Base-by-base conservation (phyloP, 257 asterid genomes). In the Forsythia viridissima region DNA sequence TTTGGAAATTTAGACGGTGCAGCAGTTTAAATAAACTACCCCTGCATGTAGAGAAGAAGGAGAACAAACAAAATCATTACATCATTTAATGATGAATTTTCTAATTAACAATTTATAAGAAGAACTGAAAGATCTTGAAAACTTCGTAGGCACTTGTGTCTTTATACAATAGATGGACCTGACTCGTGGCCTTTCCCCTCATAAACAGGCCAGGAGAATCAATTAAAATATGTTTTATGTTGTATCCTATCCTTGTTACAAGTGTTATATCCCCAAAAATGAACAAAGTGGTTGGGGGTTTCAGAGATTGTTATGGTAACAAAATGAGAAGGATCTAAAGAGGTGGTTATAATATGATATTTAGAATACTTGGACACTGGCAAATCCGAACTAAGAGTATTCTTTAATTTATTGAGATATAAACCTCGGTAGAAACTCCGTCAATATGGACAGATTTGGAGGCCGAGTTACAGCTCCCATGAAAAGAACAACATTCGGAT, bases 401-500 rank as follows among this genome's bases (percentile, higher is more conserved):
- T 36, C 70, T 38, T 21, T 4, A 46, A 51, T 70, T 18, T 24
- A 51, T 55, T 72, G 41, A 77, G 77, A 80, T 71, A 77, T 79
- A 81, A 82, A 96, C 99, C 99, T 96, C 74, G 99, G 98, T 40
- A 96, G 93, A 81, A 85, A 96, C 80, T 96, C 99, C 3, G 99
- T 93, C 88, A 93, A 79, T 86, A 96, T 96, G 81, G 99, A 93
- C 85, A 96, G 88, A 85, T 93, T 92, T 51, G 99, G 99, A 76
- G 99, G 97, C 20, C 87, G 90, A 63, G 92, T 87, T 76, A 96
- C 99, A 0, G 99, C 99, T 83, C 99, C 99, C 99, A 93, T 96
- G 87, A 96, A 91, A 80, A 96, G 96, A 63, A 96, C 99, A 70
- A 96, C 94, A 87, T 96, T 96, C 3, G 99, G 99, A 87, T 96